Evolutionary conservation across 148 eudicot genomes (phyloP).

Genomic region (Oxyria digyna): DNA sequence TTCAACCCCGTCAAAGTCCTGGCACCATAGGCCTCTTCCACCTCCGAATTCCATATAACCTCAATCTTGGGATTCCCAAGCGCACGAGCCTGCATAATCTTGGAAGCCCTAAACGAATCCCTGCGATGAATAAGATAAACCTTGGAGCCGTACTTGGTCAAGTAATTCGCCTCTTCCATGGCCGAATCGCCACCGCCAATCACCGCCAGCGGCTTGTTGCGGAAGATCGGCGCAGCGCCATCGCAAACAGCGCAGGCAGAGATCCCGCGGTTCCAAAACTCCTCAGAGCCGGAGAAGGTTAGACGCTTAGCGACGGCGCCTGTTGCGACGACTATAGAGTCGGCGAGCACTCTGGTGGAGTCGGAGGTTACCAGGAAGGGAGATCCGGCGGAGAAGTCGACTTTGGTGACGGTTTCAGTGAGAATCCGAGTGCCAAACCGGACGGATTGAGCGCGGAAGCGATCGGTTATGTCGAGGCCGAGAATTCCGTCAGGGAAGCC

Average conservation of each 20-base stretch:
- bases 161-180: slow-evolving; percentile 33
- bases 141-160: slow-evolving; percentile 43
- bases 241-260: slow-evolving; percentile 43
- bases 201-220: slow-evolving; percentile 31
- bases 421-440: slow-evolving; percentile 48
- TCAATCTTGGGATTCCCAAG: slow-evolving; percentile 62
- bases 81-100: slow-evolving; percentile 73
- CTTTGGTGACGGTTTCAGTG: slow-evolving; percentile 58
- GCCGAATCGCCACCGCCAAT: slow-evolving; percentile 42
- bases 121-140: slow-evolving; percentile 78
- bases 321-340: slow-evolving; percentile 43
- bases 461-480: slow-evolving; percentile 52
- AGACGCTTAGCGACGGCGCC: slow-evolving; percentile 74
- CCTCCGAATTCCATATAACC: slow-evolving; percentile 73
- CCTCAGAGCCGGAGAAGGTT: slow-evolving; percentile 39
- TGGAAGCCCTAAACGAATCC: slow-evolving; percentile 66
- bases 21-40: slow-evolving; percentile 60
- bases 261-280: slow-evolving; percentile 21
- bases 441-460: slow-evolving; percentile 38
- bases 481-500: slow-evolving; percentile 68
- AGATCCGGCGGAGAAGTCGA: slow-evolving; percentile 33
- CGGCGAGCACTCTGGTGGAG: slow-evolving; percentile 12
- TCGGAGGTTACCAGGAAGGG: slow-evolving; percentile 38
- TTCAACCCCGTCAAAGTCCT: slow-evolving; percentile 55
- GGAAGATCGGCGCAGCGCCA: slow-evolving; percentile 33